Evolutionary conservation across 1,139 yeast species (phyloP), one percentile per base, ranked within the genome.

Genomic region (Blastobotrys apis): DNA sequence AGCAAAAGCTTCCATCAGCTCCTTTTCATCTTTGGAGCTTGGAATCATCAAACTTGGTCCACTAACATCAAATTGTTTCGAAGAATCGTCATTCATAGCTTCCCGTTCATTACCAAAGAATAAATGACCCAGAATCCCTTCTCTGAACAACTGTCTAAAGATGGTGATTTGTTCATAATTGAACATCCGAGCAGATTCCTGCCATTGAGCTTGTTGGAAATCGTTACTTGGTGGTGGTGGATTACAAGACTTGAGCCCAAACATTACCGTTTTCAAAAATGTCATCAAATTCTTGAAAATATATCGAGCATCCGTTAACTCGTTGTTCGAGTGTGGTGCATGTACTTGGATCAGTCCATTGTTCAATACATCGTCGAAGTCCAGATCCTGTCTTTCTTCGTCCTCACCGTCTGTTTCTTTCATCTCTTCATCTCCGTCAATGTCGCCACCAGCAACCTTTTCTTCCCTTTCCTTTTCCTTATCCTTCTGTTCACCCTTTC

Each of bases 1-100:
- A 0, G 97, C 97, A 62, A 94, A 81, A 1, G 90, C 84, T 62
- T 94, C 98, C 95, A 92, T 88, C 49, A 90, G 71, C 55, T 94
- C 98, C 56, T 92, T 88, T 51, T 90, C 97, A 59, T 90, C 97
- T 54, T 87, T 88, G 0, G 95, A 81, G 1, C 94, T 84, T 2
- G 90, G 80, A 4, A 85, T 84, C 4, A 95, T 94, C 39, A 85
- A 67, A 50, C 82, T 84, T 4, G 95, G 90, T 2, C 88, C 88
- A 17, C 85, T 79, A 27, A 83, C 74, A 57, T 86, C 95, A 60
- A 84, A 78, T 9, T 46, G 49, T 33, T 53, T 52, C 25, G 54
- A 39, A 4, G 50, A 51, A 13, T 50, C 55, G n/a, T 49, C 53
- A 15, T 19, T 31, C 9, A 21, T 16, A 4, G 34, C 13, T 8